Base-by-base conservation (phyloP, 129 eudicot species). In the Escallonia herrerae region DNA sequence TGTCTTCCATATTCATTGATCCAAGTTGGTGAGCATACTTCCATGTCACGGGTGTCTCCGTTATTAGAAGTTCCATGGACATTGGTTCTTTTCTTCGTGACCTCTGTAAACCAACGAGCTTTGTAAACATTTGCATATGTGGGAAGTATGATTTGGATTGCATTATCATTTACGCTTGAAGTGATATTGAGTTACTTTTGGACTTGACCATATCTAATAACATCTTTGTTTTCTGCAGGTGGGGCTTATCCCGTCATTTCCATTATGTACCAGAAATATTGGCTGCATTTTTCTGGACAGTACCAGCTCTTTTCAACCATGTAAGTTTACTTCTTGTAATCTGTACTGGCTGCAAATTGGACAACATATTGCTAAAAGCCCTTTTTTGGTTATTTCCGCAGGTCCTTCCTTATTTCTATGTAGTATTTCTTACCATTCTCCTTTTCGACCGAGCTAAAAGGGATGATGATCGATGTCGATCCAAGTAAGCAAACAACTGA, bases 201-300 rank as follows among this genome's bases (percentile, higher is more conserved):
- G 13, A 38, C 37, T 57, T 68, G 56, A 13, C 38, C 42, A 46
- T 41, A 39, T 63, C 54, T 65, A n/a, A 6, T 64, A 15, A 8
- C 9, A 63, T 44, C 10, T 52, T 37, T n/a, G 44, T 22, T 22
- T 68, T 50, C 52, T 70, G 44, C 80, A 93, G 98, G 98, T 93
- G 98, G 98, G 96, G 98, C 38, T 69, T 93, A 71, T 68, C 96
- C 59, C 96, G 98, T 44, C 96, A 93, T 80, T 93, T 93, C 73
- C 98, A 93, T 71, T 93, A 93, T 68, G 89, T 83, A 58, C 98
- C 98, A n/a, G 98, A 93, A 69, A 93, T 93, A 57, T 50, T 80
- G 77, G 91, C 85, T 11, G 96, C 98, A 54, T 93, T 93, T 68
- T 93, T 93, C 85, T 93, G 98, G 98, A 93, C 89, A 45, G 80